Base-by-base conservation (phyloP, 2,329 filamentous ascomycete genomes). In the Aspergillus pseudotamarii region DNA sequence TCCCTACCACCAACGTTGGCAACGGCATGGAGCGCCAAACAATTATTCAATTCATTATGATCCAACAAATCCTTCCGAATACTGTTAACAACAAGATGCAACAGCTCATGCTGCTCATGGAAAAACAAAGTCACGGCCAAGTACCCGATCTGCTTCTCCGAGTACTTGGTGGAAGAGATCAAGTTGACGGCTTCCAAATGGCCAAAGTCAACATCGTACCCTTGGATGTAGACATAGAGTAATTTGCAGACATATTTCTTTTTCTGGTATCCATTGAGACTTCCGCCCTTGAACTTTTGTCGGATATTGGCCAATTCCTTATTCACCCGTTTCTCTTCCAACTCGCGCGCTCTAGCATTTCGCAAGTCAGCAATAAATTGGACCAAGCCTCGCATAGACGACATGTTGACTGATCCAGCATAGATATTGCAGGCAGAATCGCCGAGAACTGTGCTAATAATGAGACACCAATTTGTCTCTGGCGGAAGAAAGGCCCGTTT, bases 231-330 rank as follows among this genome's bases (percentile, higher is more conserved):
- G 74, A 99, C 98, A 79, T 99, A 99, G 66, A 99, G 85, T 70
- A 99, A 88, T 89, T 99, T 99, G 92, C 95, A 99, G 70, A 99
- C 95, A 78, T 99, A 99, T 91, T 99, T 99, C 87, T 99, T 99
- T 85, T 96, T 97, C 84, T 97, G 93, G 77, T 99, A 99, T 69
- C 95, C 96, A 76, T 91, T 97, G 63, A 99, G 83, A 75, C 86
- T 95, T 68, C 93, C 94, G 78, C 95, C 92, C 86, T 96, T 97
- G 84, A 98, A 99, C 81, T 98, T 98, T 82, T 97, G 93, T 75
- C 93, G 89, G 78, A 99, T 99, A 76, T 99, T 99, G 76, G 95
- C 95, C 78, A 99, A 82, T 83, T 99, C 95, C 84, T 99, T 99
- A 81, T 99, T 99, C 83, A 99, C 98, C 76, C 95, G 88, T 86